Evolutionary conservation across 352 stramenopile genomes (phyloP), one percentile per base, ranked within the genome.

Genomic region (Globisporangium emineosum): DNA sequence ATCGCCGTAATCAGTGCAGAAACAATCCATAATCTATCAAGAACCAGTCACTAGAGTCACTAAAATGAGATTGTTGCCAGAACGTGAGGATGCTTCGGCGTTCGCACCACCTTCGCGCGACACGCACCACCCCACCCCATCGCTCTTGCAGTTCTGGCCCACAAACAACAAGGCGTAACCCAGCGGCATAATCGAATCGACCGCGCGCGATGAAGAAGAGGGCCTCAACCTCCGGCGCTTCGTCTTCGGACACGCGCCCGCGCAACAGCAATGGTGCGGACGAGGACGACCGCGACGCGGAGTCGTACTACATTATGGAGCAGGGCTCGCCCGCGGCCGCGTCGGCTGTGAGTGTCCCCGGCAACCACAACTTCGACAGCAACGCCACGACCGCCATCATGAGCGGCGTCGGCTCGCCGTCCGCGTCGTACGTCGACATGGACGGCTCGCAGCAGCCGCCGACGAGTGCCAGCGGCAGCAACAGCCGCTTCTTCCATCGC

Each of bases 401-500:
- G 67, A 69, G 70, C 57, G 59, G 53, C 33, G 52, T 30, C 9
- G 64, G 60, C 45, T 67, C 52, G 3, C 67, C 64, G 30, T 63
- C 69, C 17, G 43, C 65, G 6, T 57, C 65, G 2, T 67, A 64
- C 32, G 15, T 67, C 21, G 47, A 53, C 37, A 67, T 65, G 69
- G 65, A 69, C 45, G 42, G 66, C 32, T 49, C 65, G 47, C 40
- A 68, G 43, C 72, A 77, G 23, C 70, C 29, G 53, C 25, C 42
- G 45, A 54, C 27, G 23, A 67, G 45, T 12, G 40, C 17, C 29
- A 58, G 40, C 37, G 60, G 53, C 47, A 53, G 52, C 27, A 68
- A 62, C 49, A 62, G 47, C 62, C 69, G 65, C 43, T 78, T 83
- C 56, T 92, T 92, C 54, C 72, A 86, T 57, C 84, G 84, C 37